Evolutionary conservation across 352 stramenopile genomes (phyloP), one percentile per base, ranked within the genome.

Genomic region (Phytophthora lateralis): DNA sequence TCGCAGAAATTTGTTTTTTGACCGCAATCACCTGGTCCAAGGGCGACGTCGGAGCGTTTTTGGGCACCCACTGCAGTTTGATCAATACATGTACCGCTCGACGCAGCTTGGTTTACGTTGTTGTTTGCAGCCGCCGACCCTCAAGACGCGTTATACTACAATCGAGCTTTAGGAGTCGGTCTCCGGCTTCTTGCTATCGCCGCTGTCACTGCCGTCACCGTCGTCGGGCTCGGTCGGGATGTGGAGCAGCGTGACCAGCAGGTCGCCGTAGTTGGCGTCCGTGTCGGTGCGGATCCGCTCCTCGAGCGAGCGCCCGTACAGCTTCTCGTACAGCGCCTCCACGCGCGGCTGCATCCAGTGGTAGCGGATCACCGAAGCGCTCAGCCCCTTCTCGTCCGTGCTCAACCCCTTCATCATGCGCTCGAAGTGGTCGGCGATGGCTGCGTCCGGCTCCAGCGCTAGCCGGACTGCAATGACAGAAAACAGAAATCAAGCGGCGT

Each of bases 371-470:
- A 82, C 52, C 6, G 77, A 77, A 6, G 71, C 69, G 42, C 73
- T 88, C 37, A 89, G 63, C 15, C 61, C 74, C 51, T 85, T 75
- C 57, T 89, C 75, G 58, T 90, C 78, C 37, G 74, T 90, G 45
- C 66, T 66, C 5, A 88, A 46, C 12, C 76, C 74, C 45, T 81
- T 84, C 75, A 90, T 85, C 30, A 78, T 80, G 53, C 64, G 69
- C 54, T 90, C 74, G 42, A 88, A 80, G 47, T 85, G 78, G 46
- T 81, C 60, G 12, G 73, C 74, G 35, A 88, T 60, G 24, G 67
- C 50, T 52, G 75, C 63, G 55, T 80, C 62, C 17, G 82, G 76
- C 47, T 91, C 66, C 29, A 93, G 63, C 26, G 69, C 68, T 27
- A 88, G 42, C 4, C 78, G 71, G 17, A 90, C 81, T 88, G 45